Evolutionary conservation across 805 yeast species (phyloP).

Genomic region (Saccharomycopsis oosterbeekiorum): DNA sequence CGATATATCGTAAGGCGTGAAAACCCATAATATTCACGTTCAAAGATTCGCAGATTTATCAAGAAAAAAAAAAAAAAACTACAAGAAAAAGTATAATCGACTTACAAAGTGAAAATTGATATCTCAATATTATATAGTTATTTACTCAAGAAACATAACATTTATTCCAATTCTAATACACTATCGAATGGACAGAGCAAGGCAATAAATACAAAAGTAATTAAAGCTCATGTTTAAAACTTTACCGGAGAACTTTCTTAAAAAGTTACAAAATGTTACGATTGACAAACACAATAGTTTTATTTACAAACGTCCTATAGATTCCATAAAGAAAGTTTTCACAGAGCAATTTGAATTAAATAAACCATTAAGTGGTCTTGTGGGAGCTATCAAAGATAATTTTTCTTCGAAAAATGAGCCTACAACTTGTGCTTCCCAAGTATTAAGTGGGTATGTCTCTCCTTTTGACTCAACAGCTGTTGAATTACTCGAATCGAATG

Average conservation of each 20-base stretch:
- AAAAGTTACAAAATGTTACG: background rate
- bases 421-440: slow-evolving; percentile 73
- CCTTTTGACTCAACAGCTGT: slow-evolving; percentile 81
- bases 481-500: slow-evolving; percentile 38
- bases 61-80: no score
- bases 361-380: slow-evolving; percentile 25
- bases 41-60: no score
- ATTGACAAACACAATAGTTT: slow-evolving; percentile 30
- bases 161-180: no score
- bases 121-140: no score
- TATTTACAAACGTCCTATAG: slow-evolving; percentile 29
- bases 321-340: slow-evolving; percentile 7
- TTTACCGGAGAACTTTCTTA: background rate
- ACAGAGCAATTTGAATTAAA: background rate
- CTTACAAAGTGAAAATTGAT: no score
- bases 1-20: no score
- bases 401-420: slow-evolving; percentile 54
- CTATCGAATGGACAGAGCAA: background rate
- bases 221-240: background rate
- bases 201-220: background rate
- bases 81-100: no score
- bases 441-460: slow-evolving; percentile 49
- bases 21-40: no score
- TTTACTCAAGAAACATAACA: no score
- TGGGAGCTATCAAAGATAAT: slow-evolving; percentile 67